Evolutionary conservation across 257 asterid genomes (phyloP).

Genomic region (Verbascum thapsus): DNA sequence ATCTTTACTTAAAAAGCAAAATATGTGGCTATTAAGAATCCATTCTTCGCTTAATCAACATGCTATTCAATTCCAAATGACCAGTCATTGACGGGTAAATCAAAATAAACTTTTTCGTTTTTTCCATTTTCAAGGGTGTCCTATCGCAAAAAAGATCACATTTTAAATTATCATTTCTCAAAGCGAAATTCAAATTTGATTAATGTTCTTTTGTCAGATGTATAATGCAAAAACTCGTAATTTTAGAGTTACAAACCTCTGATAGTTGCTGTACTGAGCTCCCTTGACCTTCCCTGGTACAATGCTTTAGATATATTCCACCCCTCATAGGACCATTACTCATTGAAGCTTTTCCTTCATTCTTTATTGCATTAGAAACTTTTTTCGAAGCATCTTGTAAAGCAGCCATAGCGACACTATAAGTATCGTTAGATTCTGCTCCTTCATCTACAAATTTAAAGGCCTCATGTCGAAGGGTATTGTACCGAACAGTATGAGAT

Average conservation of each 20-base stretch:
- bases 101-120: neutral
- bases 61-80: neutral
- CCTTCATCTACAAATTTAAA: conserved; percentile 86
- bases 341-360: conserved; percentile 54
- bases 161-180: neutral
- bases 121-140: neutral
- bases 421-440: conserved; percentile 66
- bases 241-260: conserved; percentile 58
- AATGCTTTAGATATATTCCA: conserved; percentile 33
- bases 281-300: conserved; percentile 48
- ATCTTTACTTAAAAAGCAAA: too few species aligned
- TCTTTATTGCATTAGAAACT: conserved; percentile 54
- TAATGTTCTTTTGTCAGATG: too few species aligned
- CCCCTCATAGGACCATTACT: conserved; percentile 51
- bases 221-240: conserved; percentile 16
- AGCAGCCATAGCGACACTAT: conserved; percentile 69
- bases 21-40: neutral
- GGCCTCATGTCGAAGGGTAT: conserved; percentile 84
- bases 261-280: conserved; percentile 56
- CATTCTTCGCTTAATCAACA: neutral
- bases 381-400: conserved; percentile 72
- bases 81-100: neutral
- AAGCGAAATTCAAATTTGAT: neutral
- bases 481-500: conserved; percentile 90
- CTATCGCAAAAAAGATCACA: neutral